Conservation (phyloP, 441 rosid species). For the Corymbia calophylla region DNA sequence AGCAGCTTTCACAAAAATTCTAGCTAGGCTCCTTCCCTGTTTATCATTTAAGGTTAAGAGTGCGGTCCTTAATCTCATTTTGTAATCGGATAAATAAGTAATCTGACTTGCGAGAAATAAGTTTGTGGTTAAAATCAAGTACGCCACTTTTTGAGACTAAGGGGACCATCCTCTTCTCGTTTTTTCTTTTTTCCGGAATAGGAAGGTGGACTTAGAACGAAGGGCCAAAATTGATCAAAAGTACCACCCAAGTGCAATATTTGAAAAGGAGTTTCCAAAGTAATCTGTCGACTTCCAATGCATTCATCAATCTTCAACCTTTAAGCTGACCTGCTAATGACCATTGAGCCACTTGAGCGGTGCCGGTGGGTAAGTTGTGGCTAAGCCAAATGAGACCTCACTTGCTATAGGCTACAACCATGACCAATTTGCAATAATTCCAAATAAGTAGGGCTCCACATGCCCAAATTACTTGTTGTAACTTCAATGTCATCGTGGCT, state of each 20-base stretch:
- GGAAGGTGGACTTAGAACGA: not conserved
- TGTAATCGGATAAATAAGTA: not conserved
- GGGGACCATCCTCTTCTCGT: not conserved
- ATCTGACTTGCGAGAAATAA: not conserved
- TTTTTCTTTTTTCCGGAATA: not conserved
- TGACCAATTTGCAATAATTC: not conserved
- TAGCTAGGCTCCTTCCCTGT: not conserved
- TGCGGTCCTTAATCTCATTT: fast-evolving
- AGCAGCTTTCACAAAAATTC: not conserved
- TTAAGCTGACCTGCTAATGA: not conserved
- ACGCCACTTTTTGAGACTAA: not conserved
- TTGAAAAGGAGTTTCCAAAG: not conserved
- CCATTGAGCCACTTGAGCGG: not conserved
- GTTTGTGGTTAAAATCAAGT: not conserved
- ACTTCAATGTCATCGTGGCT: fast-evolving
- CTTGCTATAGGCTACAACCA: fast-evolving
- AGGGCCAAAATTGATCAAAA: not conserved
- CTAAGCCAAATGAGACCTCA: not conserved
- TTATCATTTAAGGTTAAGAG: not conserved
- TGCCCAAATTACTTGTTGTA: not conserved
- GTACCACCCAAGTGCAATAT: not conserved
- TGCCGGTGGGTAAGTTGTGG: not conserved
- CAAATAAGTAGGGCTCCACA: not conserved
- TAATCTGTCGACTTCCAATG: not conserved
- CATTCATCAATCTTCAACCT: not conserved